phyloP scores from a whole-genome alignment of 2,329 filamentous ascomycete species.

The Onygenales sp. region DNA sequence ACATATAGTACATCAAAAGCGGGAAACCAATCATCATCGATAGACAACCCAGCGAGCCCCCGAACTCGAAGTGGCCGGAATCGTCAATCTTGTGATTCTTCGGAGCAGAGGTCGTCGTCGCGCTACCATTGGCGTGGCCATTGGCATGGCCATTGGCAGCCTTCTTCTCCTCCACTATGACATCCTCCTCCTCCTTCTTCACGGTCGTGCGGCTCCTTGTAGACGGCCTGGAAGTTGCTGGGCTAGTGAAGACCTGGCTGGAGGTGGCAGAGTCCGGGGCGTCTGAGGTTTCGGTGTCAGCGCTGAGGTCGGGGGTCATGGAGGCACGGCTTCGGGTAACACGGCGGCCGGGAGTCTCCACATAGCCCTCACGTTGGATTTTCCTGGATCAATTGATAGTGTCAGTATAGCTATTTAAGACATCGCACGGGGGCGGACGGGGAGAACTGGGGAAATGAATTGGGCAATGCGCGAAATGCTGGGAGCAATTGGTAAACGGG shows the following conservation, averaged over 20 bases:
- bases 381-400: constrained; percentile 31
- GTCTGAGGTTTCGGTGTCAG: constrained; percentile 5
- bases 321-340: constrained; percentile 34
- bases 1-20: constrained; percentile 98
- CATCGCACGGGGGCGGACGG: neutral
- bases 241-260: neutral
- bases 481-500: constrained; percentile 2
- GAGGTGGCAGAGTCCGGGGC: neutral
- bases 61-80: constrained; percentile 64
- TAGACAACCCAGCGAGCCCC: constrained; percentile 68
- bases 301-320: constrained; percentile 21
- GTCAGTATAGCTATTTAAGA: neutral
- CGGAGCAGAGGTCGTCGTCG: neutral
- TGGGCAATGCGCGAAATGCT: constrained; percentile 3
- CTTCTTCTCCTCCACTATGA: constrained; percentile 13
- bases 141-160: constrained; percentile 19
- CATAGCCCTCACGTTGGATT: constrained; percentile 41
- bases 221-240: neutral
- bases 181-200: constrained; percentile 15
- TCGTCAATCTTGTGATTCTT: constrained; percentile 33
- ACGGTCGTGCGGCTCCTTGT: constrained; percentile 1
- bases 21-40: constrained; percentile 90
- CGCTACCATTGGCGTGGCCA: constrained; percentile 7
- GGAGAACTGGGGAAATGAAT: neutral
- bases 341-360: constrained; percentile 42